Evolutionary conservation across 2,329 filamentous ascomycete species (phyloP), one percentile per base, ranked within the genome.

Genomic region (Claviceps purpurea): DNA sequence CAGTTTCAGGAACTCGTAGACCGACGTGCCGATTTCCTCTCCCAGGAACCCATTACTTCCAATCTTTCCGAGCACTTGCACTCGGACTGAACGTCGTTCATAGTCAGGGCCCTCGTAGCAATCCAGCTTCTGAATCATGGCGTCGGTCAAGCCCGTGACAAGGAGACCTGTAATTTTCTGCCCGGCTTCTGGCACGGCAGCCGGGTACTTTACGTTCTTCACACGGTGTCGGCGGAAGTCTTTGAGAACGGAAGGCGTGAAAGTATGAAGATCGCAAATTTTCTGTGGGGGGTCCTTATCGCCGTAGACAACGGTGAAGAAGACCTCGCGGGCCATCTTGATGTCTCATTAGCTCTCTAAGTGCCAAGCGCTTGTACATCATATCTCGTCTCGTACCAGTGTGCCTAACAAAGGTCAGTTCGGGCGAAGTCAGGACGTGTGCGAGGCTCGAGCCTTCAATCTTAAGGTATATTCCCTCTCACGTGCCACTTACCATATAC

Each of bases 81-180:
- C 75, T 26, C 64, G 67, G 26, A 77, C 72, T 58, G 73, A 60
- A 68, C 74, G 52, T 63, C 84, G 75, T 52, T 72, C 68, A 62
- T 95, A 95, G 64, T 93, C 80, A 5, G 57, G 56, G 1, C 91
- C 91, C 65, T 97, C 91, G 62, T 95, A 97, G 4, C 73, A 68
- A 62, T 96, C 89, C 2, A 97, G 74, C 34, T 84, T 81, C 58
- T 72, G 69, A 50, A 96, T 72, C 61, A 96, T 89, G 24, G 78
- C 81, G 40, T 84, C 78, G 0, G 87, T 94, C 44, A 97, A 70
- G 0, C 90, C 90, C 0, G 81, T 82, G 0, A 89, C 87, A 50
- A 85, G 79, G 24, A 84, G 82, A 3, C 91, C 91, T 2, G 84
- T 79, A 1, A 95, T 88, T 5, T 71, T 72, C 51, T 79, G 72